Percentiles rank a stretch among this genome's conserved stretches.
These are phyloP conservation scores for Ceratocystis eucalypticola DNA, from an alignment of 2,329 filamentous ascomycete species.

Conservation along the genomic window DNA sequence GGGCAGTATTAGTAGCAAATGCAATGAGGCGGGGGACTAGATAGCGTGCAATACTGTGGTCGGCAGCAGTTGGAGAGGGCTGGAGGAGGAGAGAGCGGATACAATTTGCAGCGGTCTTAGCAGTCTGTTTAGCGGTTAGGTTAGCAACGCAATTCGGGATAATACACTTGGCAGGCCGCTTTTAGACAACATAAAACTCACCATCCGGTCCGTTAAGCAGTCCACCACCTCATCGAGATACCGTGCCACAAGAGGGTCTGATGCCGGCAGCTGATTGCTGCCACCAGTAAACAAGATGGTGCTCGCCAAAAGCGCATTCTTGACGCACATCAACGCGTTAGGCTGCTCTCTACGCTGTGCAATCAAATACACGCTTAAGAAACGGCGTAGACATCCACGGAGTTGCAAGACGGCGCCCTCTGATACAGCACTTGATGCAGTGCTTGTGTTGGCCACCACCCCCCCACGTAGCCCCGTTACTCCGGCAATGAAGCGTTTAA, in stretches of 20 bases:
- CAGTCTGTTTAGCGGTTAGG: constrained; percentile 39
- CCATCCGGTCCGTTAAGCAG: constrained; percentile 66
- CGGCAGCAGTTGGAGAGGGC: constrained; percentile 46
- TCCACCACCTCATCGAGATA: constrained; percentile 74
- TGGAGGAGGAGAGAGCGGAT: constrained; percentile 69
- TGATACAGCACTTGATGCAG: constrained; percentile 25
- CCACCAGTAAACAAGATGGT: constrained; percentile 81
- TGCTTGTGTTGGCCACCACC: constrained; percentile 23
- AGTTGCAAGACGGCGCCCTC: constrained; percentile 52
- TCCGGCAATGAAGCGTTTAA: constrained; percentile 77
- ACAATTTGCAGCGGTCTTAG: constrained; percentile 82
- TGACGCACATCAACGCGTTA: constrained; percentile 73
- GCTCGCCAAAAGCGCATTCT: constrained; percentile 77
- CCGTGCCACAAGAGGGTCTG: constrained; percentile 58
- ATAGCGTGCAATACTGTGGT: constrained; percentile 60
- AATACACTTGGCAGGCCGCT: no score
- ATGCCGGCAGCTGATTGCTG: constrained; percentile 56
- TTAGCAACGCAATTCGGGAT: no score
- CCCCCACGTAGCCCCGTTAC: constrained; percentile 41
- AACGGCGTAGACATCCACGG: constrained; percentile 67
- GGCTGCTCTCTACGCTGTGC: constrained; percentile 63
- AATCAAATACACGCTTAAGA: constrained; percentile 64
- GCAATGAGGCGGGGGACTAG: constrained; percentile 61
- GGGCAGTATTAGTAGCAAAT: constrained; percentile 56
- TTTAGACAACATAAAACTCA: constrained; percentile 35